Conservation (phyloP, 345 rosid species). For the Eucalyptus shirleyi region DNA sequence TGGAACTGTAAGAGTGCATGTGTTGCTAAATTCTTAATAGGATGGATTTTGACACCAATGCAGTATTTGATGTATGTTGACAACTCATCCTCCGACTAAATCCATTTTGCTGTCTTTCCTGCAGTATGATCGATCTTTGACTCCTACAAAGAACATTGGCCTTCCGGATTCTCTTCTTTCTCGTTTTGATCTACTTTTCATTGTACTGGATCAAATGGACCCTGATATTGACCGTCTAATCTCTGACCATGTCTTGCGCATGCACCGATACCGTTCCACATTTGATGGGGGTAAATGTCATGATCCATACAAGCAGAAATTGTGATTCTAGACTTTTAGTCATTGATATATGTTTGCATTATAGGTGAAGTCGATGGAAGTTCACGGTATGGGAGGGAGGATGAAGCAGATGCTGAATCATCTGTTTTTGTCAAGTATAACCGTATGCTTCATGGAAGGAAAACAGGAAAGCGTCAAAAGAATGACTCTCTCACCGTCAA, state of each 20-base stretch:
- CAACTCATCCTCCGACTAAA: not conserved
- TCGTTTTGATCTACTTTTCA: slow-evolving; percentile 92
- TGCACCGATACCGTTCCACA: slow-evolving; percentile 76
- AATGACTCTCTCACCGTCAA: slow-evolving; percentile 72
- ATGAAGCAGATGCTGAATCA: slow-evolving; percentile 59
- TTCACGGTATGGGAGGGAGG: slow-evolving; percentile 64
- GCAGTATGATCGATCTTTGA: slow-evolving; percentile 95
- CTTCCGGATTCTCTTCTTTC: slow-evolving; percentile 99
- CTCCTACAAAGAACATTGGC: slow-evolving; percentile 98
- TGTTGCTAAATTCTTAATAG: not conserved
- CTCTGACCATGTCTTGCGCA: slow-evolving; percentile 95
- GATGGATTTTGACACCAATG: not conserved
- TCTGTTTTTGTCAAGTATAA: slow-evolving; percentile 87
- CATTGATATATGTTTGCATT: not conserved
- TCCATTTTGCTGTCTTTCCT: not conserved
- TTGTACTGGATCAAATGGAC: slow-evolving; percentile 99
- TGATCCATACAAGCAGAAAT: not conserved
- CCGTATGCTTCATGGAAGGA: slow-evolving; percentile 84
- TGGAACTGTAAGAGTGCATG: slow-evolving; percentile 69
- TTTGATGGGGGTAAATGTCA: slow-evolving; percentile 58
- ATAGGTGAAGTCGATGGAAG: slow-evolving; percentile 58
- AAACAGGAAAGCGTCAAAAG: slow-evolving; percentile 53
- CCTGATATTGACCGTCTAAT: slow-evolving; percentile 79
- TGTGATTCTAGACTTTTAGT: not conserved
- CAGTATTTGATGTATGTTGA: not conserved